Evolutionary conservation across 2,329 filamentous ascomycete genomes (phyloP).

Genomic region (Claviceps africana): DNA sequence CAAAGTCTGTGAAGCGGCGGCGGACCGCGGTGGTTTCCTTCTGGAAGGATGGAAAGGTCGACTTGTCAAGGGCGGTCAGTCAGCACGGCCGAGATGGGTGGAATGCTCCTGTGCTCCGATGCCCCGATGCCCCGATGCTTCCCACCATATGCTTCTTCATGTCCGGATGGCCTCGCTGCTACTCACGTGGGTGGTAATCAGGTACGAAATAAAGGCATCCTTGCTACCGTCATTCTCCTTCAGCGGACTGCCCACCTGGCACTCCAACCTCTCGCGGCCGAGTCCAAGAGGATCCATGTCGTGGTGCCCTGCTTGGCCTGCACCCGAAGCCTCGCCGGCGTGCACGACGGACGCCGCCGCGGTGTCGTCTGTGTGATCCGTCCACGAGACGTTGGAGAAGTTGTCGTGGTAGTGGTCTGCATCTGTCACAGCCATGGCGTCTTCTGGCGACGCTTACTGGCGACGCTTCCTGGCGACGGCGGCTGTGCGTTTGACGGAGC

Average conservation of each 20-base stretch:
- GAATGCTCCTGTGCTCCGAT: neutral
- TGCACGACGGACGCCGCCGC: constrained; percentile 8
- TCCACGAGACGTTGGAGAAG: constrained; percentile 75
- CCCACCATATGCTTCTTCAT: too few relatives aligned
- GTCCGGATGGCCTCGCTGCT: neutral
- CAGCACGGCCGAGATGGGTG: neutral
- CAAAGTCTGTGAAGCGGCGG: constrained; percentile 92
- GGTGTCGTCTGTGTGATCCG: constrained; percentile 38
- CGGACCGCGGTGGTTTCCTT: constrained; percentile 66
- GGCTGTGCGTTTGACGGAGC: neutral
- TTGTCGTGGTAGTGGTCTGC: constrained; percentile 49
- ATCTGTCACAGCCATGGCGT: constrained; percentile 29
- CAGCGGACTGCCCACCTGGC: constrained; percentile 66
- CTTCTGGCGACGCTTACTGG: neutral
- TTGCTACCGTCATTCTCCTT: constrained; percentile 97
- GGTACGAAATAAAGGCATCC: constrained; percentile 90
- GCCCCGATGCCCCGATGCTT: neutral
- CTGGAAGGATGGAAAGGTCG: constrained; percentile 87
- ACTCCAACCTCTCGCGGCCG: constrained; percentile 66
- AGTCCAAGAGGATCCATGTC: constrained; percentile 44
- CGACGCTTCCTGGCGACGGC: neutral
- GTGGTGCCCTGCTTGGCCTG: constrained; percentile 25
- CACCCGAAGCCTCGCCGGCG: constrained; percentile 26
- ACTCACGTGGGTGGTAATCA: constrained; percentile 74
- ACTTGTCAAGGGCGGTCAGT: constrained; percentile 34